Evolutionary conservation across 2,329 filamentous ascomycete species (phyloP).

Genomic region (Drechslera avenae): DNA sequence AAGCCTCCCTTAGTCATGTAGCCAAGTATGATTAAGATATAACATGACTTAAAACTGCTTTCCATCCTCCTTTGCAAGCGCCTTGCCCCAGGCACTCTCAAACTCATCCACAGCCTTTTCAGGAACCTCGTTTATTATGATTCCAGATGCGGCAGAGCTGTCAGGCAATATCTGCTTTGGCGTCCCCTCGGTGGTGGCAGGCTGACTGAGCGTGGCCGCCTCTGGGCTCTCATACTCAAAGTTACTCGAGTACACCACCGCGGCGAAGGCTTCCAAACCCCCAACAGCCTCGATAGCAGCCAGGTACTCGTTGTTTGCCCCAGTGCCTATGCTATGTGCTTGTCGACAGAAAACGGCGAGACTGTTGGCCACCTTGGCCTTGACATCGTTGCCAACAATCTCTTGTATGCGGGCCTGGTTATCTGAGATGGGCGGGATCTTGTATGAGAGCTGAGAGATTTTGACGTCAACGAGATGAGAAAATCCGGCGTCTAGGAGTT

Average conservation of each 20-base stretch:
- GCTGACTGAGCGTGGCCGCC: conserved; percentile 11
- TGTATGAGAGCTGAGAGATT: conserved; percentile 78
- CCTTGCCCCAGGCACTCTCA: conserved; percentile 73
- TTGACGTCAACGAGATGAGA: conserved; percentile 82
- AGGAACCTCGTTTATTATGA: conserved; percentile 49
- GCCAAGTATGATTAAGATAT: too few relatives aligned
- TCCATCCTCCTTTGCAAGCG: conserved; percentile 55
- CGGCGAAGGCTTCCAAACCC: conserved; percentile 81
- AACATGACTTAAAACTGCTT: conserved; percentile 16
- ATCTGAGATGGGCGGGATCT: conserved; percentile 57
- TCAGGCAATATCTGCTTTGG: conserved; percentile 47
- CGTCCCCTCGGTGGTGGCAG: conserved; percentile 56
- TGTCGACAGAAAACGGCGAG: conserved; percentile 89
- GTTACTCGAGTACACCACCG: conserved; percentile 86
- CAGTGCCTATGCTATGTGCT: conserved; percentile 83
- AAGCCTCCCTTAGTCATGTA: not conserved
- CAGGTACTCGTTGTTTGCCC: conserved; percentile 56
- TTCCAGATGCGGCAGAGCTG: conserved; percentile 59
- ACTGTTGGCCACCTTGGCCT: conserved; percentile 82
- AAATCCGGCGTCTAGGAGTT: conserved; percentile 86
- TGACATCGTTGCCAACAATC: conserved; percentile 57
- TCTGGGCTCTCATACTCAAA: conserved; percentile 61
- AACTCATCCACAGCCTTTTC: conserved; percentile 58
- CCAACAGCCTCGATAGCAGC: conserved; percentile 74
- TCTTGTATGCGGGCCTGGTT: conserved; percentile 56